Evolutionary conservation across 768 basidiomycete species (phyloP).

Genomic region (Pulveroboletus sp.): DNA sequence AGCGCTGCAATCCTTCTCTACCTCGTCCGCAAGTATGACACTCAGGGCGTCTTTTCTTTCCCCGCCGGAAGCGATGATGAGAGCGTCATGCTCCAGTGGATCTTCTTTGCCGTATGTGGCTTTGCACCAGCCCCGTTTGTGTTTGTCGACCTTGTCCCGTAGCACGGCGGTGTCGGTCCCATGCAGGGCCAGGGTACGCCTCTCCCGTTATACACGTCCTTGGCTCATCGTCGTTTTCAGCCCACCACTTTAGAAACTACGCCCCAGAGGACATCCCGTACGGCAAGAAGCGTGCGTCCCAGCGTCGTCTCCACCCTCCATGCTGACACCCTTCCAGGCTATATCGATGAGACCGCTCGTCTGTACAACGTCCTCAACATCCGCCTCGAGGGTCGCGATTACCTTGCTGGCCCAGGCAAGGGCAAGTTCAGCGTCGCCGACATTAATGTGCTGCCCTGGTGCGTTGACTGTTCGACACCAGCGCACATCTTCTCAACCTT

Average conservation of each 20-base stretch:
- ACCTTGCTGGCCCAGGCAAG: constrained; percentile 68
- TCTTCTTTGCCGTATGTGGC: constrained; percentile 67
- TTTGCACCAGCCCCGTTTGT: neutral
- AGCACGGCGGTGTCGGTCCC: constrained; percentile 83
- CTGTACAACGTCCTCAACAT: constrained; percentile 82
- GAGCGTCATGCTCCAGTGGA: constrained; percentile 79
- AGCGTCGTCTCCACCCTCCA: neutral
- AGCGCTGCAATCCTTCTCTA: constrained; percentile 82
- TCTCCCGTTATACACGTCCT: constrained; percentile 2
- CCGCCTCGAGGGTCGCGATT: constrained; percentile 70
- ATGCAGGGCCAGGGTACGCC: constrained; percentile 70
- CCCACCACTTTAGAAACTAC: constrained; percentile 64
- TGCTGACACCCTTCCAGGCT: constrained; percentile 45
- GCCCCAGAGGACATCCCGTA: constrained; percentile 69
- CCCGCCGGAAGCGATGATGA: constrained; percentile 55
- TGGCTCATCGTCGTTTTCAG: constrained; percentile 27
- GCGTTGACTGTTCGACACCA: constrained; percentile 5
- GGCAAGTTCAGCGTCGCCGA: constrained; percentile 73
- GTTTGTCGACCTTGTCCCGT: constrained; percentile 1
- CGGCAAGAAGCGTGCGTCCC: constrained; percentile 53
- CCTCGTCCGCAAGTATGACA: constrained; percentile 77
- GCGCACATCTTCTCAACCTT: neutral
- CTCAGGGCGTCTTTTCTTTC: constrained; percentile 66
- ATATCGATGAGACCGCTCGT: constrained; percentile 75
- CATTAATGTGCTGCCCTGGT: constrained; percentile 66